These are phyloP conservation scores for Musa acuminata DNA, from an alignment of 176 grass and related monocot genomes.

Conservation along the genomic window DNA sequence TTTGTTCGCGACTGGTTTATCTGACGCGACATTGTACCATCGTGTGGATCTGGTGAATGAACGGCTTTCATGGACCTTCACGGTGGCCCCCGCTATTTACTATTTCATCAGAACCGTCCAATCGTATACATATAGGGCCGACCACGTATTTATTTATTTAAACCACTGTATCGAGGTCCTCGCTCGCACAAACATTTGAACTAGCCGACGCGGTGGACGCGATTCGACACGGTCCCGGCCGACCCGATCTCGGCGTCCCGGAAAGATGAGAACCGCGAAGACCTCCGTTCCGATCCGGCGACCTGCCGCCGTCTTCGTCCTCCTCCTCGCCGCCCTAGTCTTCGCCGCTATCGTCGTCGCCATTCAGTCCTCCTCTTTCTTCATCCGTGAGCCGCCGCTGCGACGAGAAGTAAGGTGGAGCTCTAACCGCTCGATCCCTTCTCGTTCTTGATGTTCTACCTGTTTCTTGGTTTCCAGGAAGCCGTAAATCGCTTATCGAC, in stretches of 20 bases:
- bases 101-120: too few relatives aligned
- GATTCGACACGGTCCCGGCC: background rate
- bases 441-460: background rate
- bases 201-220: too few relatives aligned
- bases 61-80: too few relatives aligned
- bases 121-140: too few relatives aligned
- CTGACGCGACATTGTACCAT: too few relatives aligned
- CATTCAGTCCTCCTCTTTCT: constrained; percentile 70
- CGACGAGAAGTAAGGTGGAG: constrained; percentile 1
- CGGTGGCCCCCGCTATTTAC: too few relatives aligned
- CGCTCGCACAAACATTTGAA: background rate
- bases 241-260: background rate
- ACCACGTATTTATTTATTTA: too few relatives aligned
- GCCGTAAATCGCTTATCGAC: constrained; percentile 33
- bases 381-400: constrained; percentile 35
- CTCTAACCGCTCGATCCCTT: background rate
- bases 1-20: too few relatives aligned
- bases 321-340: constrained; percentile 55
- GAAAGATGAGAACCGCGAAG: constrained; percentile 30
- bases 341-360: constrained; percentile 69
- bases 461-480: constrained; percentile 18
- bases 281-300: constrained; percentile 24
- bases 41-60: too few relatives aligned
- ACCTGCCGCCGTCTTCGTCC: constrained; percentile 54
- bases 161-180: background rate